Base-by-base conservation (phyloP, 1,284 basidiomycete species). In the Vanrija sp. region DNA sequence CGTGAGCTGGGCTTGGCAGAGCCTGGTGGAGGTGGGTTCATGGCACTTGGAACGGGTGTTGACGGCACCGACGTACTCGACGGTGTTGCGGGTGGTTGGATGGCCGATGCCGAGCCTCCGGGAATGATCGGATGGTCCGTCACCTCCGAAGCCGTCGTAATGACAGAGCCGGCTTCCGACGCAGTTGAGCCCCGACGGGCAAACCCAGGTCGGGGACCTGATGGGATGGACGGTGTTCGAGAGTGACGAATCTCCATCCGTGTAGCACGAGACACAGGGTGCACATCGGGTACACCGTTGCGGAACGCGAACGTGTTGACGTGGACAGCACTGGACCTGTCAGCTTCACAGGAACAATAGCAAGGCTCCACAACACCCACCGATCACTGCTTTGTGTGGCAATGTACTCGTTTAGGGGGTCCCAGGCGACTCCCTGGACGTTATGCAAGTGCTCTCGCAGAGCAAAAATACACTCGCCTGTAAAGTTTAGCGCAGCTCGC, bases 381-480 rank as follows among this genome's bases (percentile, higher is more conserved):
- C 93, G 83, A 75, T 96, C 92, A 65, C 87, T 90, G 73, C 88
- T 90, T 71, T 96, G 94, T 0, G 93, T 96, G 3, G 93, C 92
- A 60, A 97, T 88, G 69, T 88, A 96, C 71, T 94, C 89, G 70
- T 94, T 92, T 63, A 95, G 76, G 1, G 93, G 93, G 62, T 97
- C 93, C 93, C 94, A 97, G 1, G 91, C 88, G 24, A 97, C 94
- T 15, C 93, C 94, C 77, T 97, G 93, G 0, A 97, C 93, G 68
- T 89, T 96, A 73, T 96, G 92, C 36, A 82, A 83, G 73, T 97
- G 94, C 68, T 96, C 93, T 0, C 69, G 60, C 35, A 74, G 60
- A 4, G 69, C 69, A 50, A 68, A 72, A 14, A 73, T 70, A 44
- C 70, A 72, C 60, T 73, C 71, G 27, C 71, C 72, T 72, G 48